phyloP scores from a whole-genome alignment of 306 rosid species.

The Glycyrrhiza uralensis region DNA sequence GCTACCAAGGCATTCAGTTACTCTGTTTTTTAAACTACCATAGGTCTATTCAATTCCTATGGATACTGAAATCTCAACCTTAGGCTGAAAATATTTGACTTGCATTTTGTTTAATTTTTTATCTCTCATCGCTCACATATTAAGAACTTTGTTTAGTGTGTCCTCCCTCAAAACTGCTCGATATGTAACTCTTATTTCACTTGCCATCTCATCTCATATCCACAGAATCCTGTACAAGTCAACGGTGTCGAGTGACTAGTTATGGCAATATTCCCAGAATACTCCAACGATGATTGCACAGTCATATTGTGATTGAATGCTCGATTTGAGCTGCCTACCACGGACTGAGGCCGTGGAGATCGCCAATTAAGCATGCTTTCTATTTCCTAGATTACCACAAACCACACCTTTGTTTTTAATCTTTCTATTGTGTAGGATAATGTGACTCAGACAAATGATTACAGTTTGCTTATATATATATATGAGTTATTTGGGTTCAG shows the following conservation, averaged over 20 bases:
- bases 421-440: neutral
- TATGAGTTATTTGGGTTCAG: constrained; percentile 2
- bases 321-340: neutral
- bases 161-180: neutral
- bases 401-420: neutral
- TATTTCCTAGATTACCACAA: neutral
- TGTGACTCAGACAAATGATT: neutral
- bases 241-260: neutral
- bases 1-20: neutral
- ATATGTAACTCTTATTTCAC: neutral
- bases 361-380: neutral
- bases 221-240: neutral
- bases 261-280: neutral
- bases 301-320: neutral
- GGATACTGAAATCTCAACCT: neutral
- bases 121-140: neutral
- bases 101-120: neutral
- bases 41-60: neutral
- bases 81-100: neutral
- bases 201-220: neutral
- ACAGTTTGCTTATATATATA: neutral
- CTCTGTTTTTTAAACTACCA: neutral
- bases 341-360: neutral
- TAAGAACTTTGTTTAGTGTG: neutral
- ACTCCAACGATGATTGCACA: neutral